Evolutionary conservation across 2,329 filamentous ascomycete genomes (phyloP), one percentile per base, ranked within the genome.

Genomic region (Colletotrichum noveboracense): DNA sequence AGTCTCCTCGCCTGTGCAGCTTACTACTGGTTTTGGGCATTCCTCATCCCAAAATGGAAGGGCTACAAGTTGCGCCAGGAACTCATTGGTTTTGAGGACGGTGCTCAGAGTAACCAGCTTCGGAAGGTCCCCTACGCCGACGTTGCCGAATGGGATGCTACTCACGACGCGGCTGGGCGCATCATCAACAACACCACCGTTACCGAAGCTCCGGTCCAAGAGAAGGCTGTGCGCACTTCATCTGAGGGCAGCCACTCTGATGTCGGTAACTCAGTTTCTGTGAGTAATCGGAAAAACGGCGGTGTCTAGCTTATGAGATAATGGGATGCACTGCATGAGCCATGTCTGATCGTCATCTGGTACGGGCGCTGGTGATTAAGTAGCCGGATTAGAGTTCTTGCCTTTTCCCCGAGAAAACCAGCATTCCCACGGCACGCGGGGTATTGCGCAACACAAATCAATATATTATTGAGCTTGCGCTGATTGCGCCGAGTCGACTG

Each of bases 21-120:
- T 1, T 93, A 93, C 81, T 93, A 93, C 77, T 83, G 86, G 10
- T 69, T 88, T 8, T 93, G 91, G 90, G 89, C 93, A 74, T 85
- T 88, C 66, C 32, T 89, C 3, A 76, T 93, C 0, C 91, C 92
- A 0, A 86, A 85, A 38, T 86, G 85, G 77, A 84, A 85, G 18
- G 83, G 86, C 0, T 94, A 93, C 77, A 78, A 83, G 9, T 87
- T 93, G 43, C 87, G 91, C 1, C 88, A 92, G 18, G 89, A 92
- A 34, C 81, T 92, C 4, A 18, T 70, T 21, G 38, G 38, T 14
- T 55, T 70, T 10, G 86, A 88, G 56, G 83, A 84, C 7, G 86
- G 84, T 5, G 82, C 85, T 2, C 85, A 84, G 18, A 84, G 85
- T 2, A 86, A 89, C 75, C 81, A 83, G 0, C 78, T 94, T 5